A percentile compares a stretch with the other conserved stretches of the same genome.
These are phyloP conservation scores for Colletotrichum viniferum DNA, from an alignment of 2,329 filamentous ascomycete species.

Conservation along the genomic window DNA sequence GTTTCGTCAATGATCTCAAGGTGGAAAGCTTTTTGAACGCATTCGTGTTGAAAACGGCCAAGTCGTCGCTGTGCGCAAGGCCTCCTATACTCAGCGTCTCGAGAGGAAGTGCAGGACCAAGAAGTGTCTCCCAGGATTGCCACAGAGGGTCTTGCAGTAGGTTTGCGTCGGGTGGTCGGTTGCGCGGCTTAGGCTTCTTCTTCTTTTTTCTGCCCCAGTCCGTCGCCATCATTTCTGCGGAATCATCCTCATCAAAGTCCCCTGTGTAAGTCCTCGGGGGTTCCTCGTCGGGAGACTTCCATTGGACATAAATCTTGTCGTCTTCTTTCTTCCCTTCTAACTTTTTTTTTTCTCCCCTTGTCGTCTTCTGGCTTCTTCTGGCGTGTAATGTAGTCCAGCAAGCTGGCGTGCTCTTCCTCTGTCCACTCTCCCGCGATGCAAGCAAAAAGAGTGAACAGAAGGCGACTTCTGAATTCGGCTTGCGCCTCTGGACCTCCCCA, in stretches of 20 bases:
- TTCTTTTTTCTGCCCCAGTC: too few relatives aligned
- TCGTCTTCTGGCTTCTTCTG: background rate
- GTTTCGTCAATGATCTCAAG: accelerated
- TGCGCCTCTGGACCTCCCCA: too few relatives aligned
- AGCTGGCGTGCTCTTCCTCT: accelerated
- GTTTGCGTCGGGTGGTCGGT: background rate
- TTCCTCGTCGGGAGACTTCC: background rate
- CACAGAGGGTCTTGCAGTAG: background rate
- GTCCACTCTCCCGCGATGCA: background rate
- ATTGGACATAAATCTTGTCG: accelerated
- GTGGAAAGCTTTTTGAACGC: background rate
- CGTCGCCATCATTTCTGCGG: too few relatives aligned
- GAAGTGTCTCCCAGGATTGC: background rate
- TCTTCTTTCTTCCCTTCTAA: too few relatives aligned
- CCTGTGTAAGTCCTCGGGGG: too few relatives aligned
- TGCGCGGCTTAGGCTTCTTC: background rate
- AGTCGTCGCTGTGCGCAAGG: background rate
- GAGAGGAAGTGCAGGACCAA: background rate
- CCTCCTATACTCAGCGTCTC: background rate
- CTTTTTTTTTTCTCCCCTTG: too few relatives aligned
- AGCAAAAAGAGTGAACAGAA: too few relatives aligned
- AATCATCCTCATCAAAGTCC: background rate
- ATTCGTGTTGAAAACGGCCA: too few relatives aligned
- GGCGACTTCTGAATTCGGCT: too few relatives aligned
- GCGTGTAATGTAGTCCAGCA: accelerated